Evolutionary conservation across 2,329 filamentous ascomycete species (phyloP), one percentile per base, ranked within the genome.

Genomic region (Xylaria sp.): DNA sequence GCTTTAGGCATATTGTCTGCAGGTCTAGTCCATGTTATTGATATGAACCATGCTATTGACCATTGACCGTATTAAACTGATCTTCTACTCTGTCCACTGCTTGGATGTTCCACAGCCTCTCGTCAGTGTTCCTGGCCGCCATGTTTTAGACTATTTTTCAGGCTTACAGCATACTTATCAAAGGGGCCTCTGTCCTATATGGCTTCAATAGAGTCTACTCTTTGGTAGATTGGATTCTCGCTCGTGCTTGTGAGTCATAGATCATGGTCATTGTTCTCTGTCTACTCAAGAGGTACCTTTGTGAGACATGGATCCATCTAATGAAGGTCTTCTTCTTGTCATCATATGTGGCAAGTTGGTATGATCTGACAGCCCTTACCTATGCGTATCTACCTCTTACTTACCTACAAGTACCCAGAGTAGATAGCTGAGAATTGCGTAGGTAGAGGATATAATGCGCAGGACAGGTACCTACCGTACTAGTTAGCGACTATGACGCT

Each of bases 401-500:
- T 30, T 47, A 56, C 54, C 27, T 5, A 17, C 14, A 17, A n/a
- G 42, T 42, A 54, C 34, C 34, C 34, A 7, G 34, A 36, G 34
- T 8, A 36, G 34, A 36, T 36, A 2, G 11, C 11, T 36, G 34
- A 36, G 34, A 11, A 36, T 36, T 36, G 11, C 7, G 34, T 36
- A 36, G 34, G 34, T 6, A 36, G 34, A 8, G 11, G 34, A 11
- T 36, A 36, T 53, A 27, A 39, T 32, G 53, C 32, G 12, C 17
- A 42, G 9, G 36, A n/a, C 47, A 63, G 54, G 32, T 60, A 56
- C n/a, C 5, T 45, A 64, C 59, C 54, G 54, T 32, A 32, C 11
- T 32, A 55, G 19, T 17, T 59, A 27, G 62, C 36, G 39, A 36
- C 60, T 53, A 61, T 69, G 64, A 67, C 65, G 64, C 61, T 42